phyloP scores from a whole-genome alignment of 257 asterid species.

The Nicotiana noctiflora region DNA sequence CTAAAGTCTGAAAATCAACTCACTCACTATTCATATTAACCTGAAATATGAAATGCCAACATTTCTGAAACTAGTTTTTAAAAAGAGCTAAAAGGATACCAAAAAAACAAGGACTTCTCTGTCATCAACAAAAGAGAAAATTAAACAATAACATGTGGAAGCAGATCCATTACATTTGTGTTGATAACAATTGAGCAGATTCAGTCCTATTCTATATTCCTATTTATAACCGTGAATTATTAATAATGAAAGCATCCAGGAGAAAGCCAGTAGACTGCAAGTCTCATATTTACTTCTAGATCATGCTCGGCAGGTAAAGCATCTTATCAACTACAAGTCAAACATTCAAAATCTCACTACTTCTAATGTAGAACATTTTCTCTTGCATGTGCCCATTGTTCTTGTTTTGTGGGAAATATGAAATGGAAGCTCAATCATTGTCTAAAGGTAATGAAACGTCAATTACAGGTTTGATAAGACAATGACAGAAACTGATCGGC shows the following conservation, averaged over 20 bases:
- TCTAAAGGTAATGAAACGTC: not conserved
- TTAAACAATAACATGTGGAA: not conserved
- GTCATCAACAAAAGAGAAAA: not conserved
- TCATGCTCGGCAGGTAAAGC: not conserved
- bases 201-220: not conserved
- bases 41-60: not conserved
- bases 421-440: not conserved
- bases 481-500: conserved; percentile 1
- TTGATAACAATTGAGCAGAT: not conserved
- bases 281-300: not conserved
- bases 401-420: not conserved
- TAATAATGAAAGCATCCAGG: not conserved
- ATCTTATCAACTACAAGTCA: not conserved
- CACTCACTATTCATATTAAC: not conserved
- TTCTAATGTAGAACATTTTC: not conserved
- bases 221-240: not conserved
- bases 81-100: not conserved
- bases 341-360: not conserved
- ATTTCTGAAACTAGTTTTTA: not conserved
- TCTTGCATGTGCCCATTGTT: not conserved
- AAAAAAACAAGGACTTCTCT: not conserved
- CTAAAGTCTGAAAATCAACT: not conserved
- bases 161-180: not conserved
- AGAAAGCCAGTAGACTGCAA: not conserved
- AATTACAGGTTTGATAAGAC: not conserved